Base-by-base conservation (phyloP, 176 grass and related monocot genomes). In the Elaeis guineensis region DNA sequence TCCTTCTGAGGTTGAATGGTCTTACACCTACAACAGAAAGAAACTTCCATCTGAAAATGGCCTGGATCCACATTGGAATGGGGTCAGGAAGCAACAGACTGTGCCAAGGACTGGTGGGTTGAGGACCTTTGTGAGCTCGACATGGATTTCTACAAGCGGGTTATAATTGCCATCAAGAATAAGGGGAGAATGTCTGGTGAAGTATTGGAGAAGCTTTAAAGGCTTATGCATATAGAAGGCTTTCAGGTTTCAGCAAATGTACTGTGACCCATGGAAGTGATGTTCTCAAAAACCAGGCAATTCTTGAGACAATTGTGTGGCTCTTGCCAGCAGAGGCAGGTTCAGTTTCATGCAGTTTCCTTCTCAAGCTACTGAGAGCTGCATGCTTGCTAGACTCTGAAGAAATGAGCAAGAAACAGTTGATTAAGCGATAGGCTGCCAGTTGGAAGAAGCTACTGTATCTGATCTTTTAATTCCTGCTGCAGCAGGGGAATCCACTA, bases 91-190 rank as follows among this genome's bases (percentile, higher is more conserved):
- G 67, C 94, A 93, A 70, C 67, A 65, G 18, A 62, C 67, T 15
- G 88, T 99, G 1, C 85, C 50, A 80, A 69, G n/a, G 94, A 99
- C 80, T 99, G 94, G 94, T 99, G 94, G 94, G 88, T 93, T 44
- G 85, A 99, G 65, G 88, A 99, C 66, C 87, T 99, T 62, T 93
- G 77, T 52, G 94, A 99, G 63, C 94, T 99, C 0, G 94, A 99
- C 19, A 70, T 93, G 79, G 85, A 89, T 63, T 73, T 89, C 32
- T 99, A 99, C 57, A 99, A 93, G 68, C 76, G 61, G 15, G 79
- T 99, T 66, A 78, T 99, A 67, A 44, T 70, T 51, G 22, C 71
- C 4, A 83, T 93, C 50, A 89, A 79, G 62, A 25, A 64, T 16
- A 93, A 83, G 58, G 88, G 79, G 67, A 79, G 64, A 71, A 82